Evolutionary conservation across 148 eudicot species (phyloP).

Genomic region (Beta vulgaris): DNA sequence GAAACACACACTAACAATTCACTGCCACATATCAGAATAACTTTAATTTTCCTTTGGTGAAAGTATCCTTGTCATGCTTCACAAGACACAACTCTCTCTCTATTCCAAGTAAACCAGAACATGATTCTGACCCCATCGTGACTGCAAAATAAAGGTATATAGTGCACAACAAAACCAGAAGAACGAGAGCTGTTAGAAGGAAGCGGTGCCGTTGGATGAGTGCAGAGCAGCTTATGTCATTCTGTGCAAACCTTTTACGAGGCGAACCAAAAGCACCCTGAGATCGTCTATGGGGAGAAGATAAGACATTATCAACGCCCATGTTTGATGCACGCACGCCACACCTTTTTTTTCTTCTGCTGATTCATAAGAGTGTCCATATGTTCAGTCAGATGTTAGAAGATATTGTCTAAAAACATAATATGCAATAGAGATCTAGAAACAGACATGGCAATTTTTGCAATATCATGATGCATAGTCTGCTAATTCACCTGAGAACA

Average conservation of each 20-base stretch:
- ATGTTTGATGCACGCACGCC: slow-evolving; percentile 25
- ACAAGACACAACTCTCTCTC: slow-evolving; percentile 56
- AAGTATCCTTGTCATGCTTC: slow-evolving; percentile 43
- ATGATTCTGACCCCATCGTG: slow-evolving; percentile 56
- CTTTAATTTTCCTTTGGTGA: slow-evolving; percentile 61
- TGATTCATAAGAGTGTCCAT: neutral
- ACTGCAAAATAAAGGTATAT: slow-evolving; percentile 86
- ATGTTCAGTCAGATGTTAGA: slow-evolving; percentile 9
- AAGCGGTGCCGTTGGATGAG: slow-evolving; percentile 75
- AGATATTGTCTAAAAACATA: neutral
- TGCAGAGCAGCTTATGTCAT: slow-evolving; percentile 55
- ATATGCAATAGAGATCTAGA: neutral
- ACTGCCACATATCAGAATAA: slow-evolving; percentile 29
- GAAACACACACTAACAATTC: neutral
- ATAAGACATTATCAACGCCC: slow-evolving; percentile 54
- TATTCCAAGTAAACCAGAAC: slow-evolving; percentile 56
- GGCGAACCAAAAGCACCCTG: slow-evolving; percentile 44
- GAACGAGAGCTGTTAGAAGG: slow-evolving; percentile 75
- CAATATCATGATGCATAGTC: neutral
- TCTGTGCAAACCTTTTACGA: slow-evolving; percentile 38
- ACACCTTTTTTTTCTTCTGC: neutral
- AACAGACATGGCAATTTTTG: neutral
- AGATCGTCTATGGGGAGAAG: slow-evolving; percentile 80
- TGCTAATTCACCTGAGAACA: neutral
- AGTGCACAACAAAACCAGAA: slow-evolving; percentile 71